phyloP scores from a whole-genome alignment of 2,329 filamentous ascomycete genomes.

The Zasmidium angulare region DNA sequence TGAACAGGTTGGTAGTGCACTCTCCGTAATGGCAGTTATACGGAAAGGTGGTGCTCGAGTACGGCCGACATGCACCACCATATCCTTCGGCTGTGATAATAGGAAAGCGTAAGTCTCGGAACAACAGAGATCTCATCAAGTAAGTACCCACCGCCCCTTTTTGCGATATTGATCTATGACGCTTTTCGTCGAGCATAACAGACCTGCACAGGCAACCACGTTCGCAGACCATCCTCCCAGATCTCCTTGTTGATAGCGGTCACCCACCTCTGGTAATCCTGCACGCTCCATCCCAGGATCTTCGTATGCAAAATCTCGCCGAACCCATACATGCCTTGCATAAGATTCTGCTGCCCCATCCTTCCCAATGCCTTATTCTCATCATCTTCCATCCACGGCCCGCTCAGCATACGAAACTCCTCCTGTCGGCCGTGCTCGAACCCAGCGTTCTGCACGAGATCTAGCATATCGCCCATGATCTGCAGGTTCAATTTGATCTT shows the following conservation, averaged over 20 bases:
- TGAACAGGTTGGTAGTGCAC: too few relatives aligned
- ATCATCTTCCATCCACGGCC: conserved; percentile 5
- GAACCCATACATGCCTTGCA: background rate
- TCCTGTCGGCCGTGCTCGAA: background rate
- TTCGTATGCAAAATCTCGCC: background rate
- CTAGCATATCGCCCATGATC: background rate
- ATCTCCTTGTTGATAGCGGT: conserved; percentile 1
- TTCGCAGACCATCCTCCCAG: background rate
- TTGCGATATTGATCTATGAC: background rate
- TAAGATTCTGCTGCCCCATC: background rate
- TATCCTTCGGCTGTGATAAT: too few relatives aligned
- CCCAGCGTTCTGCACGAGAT: background rate
- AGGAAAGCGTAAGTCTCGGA: too few relatives aligned
- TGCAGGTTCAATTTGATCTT: background rate
- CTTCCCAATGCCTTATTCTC: background rate
- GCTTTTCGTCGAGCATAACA: background rate
- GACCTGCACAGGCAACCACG: conserved; percentile 5
- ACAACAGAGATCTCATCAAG: too few relatives aligned
- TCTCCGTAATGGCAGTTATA: too few relatives aligned
- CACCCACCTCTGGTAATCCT: background rate
- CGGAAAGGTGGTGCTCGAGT: too few relatives aligned
- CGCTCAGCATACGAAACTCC: background rate
- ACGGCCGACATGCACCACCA: too few relatives aligned
- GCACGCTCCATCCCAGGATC: background rate
- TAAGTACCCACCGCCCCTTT: too few relatives aligned